A percentile compares a stretch with the other conserved stretches of the same genome.
These are phyloP conservation scores for Takakia lepidozioides DNA, from an alignment of 225 moss, liverwort and hornwort genomes.

Conservation along the genomic window DNA sequence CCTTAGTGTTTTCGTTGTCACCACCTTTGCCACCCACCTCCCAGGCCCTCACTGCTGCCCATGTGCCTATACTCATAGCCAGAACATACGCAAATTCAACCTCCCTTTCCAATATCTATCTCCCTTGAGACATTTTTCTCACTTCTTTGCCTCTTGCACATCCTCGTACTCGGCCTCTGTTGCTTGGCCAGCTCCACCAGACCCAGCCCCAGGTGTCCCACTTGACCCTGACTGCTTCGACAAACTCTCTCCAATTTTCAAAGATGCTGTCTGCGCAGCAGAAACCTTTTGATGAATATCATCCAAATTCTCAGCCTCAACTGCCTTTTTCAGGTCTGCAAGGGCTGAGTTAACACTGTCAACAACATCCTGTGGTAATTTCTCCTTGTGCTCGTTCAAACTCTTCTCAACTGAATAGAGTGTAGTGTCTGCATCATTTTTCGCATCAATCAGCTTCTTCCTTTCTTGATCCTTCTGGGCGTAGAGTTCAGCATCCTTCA, in stretches of 20 bases:
- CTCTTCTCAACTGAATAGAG: constrained; percentile 67
- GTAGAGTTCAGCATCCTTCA: constrained; percentile 76
- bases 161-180: constrained; percentile 83
- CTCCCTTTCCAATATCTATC: no score
- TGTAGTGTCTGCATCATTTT: constrained; percentile 76
- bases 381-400: constrained; percentile 68
- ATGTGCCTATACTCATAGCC: no score
- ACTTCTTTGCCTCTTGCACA: constrained; percentile 69
- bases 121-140: constrained; percentile 4
- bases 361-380: constrained; percentile 63
- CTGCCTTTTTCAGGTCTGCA: constrained; percentile 53
- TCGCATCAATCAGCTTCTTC: constrained; percentile 79
- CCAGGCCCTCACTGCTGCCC: no score
- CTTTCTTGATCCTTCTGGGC: constrained; percentile 81
- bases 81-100: no score
- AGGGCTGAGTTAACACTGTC: constrained; percentile 37
- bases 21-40: no score
- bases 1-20: no score
- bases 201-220: constrained; percentile 9
- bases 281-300: constrained; percentile 52
- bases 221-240: constrained; percentile 41
- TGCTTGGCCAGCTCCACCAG: constrained; percentile 49
- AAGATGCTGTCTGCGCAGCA: constrained; percentile 57
- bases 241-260: constrained; percentile 81
- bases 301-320: constrained; percentile 51